Base-by-base conservation (phyloP, 345 rosid species). In the Brassica cretica region DNA sequence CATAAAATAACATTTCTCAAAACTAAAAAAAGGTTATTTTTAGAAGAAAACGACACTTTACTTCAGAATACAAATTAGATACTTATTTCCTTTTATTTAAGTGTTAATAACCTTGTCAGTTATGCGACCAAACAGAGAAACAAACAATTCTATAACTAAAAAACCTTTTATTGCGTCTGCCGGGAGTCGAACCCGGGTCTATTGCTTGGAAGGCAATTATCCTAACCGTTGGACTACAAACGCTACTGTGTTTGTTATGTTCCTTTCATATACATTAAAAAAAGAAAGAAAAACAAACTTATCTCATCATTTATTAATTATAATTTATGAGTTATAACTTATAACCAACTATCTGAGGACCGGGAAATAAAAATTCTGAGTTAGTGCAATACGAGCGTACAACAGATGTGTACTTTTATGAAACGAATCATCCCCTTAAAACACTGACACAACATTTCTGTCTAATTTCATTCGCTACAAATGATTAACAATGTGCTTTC, bases 121-220 rank as follows among this genome's bases (percentile, higher is more conserved):
- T 35, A 35, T 35, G 41, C 3, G 3, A 35, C 41, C 41, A 35
- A 35, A 8, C 41, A 35, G 3, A 35, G 3, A 35, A 6, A 7
- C 41, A 41, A 41, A 39, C 14, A 39, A 39, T 9, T 39, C 46
- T 3, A 39, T 5, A 39, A 39, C 12, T 9, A 39, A 41, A 3
- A 41, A 41, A 41, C 0, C 3, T 41, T 10, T 10, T 8, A 14
- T 4, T 51, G 58, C 88, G 90, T 88, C 72, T 87, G 89, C 91
- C 95, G 90, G 91, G 90, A 90, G 91, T 90, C 94, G 91, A 88
- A 88, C 89, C 94, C 89, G 89, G 91, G 87, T 87, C 91, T 91
- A 88, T 89, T 89, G 86, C 86, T 89, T 88, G 91, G 94, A 88
- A 88, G 96, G 89, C 90, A 87, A 89, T 85, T 88, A 89, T 91